phyloP scores from a whole-genome alignment of 768 basidiomycete species.

The Boletus edulis region DNA sequence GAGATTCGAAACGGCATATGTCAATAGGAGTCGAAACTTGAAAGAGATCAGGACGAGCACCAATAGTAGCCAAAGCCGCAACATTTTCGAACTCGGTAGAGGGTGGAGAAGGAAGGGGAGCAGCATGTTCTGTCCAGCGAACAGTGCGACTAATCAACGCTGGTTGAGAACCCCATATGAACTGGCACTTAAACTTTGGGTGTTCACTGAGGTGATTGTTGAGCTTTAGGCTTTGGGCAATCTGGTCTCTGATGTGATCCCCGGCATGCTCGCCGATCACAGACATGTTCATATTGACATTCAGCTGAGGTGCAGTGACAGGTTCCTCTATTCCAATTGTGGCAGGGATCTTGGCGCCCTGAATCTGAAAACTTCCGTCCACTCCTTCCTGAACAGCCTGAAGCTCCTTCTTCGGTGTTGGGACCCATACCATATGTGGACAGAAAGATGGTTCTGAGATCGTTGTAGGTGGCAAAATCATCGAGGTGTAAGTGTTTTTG shows the following conservation, averaged over 20 bases:
- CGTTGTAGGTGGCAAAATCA: neutral
- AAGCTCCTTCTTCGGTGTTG: too few relatives aligned
- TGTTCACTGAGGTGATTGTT: neutral
- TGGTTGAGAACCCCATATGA: neutral
- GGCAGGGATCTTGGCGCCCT: neutral
- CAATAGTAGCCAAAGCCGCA: neutral
- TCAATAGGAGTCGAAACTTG: conserved; percentile 37
- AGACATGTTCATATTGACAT: neutral
- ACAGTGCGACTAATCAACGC: neutral
- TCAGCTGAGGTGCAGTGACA: neutral
- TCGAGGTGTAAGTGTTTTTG: neutral
- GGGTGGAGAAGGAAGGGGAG: neutral
- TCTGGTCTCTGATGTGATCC: neutral
- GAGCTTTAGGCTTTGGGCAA: neutral
- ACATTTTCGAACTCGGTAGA: neutral
- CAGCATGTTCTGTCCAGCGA: neutral
- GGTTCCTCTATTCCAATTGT: neutral
- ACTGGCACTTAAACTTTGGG: neutral
- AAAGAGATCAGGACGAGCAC: conserved; percentile 32
- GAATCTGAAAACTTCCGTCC: neutral
- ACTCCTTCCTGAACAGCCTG: too few relatives aligned
- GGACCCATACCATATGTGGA: neutral
- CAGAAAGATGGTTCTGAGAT: neutral
- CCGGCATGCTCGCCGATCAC: neutral
- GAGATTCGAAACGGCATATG: conserved; percentile 12